A percentile compares a stretch with the other conserved stretches of the same genome.
Conservation (phyloP, 164 flowering plant species). For the Kalanchoe fedtschenkoi region DNA sequence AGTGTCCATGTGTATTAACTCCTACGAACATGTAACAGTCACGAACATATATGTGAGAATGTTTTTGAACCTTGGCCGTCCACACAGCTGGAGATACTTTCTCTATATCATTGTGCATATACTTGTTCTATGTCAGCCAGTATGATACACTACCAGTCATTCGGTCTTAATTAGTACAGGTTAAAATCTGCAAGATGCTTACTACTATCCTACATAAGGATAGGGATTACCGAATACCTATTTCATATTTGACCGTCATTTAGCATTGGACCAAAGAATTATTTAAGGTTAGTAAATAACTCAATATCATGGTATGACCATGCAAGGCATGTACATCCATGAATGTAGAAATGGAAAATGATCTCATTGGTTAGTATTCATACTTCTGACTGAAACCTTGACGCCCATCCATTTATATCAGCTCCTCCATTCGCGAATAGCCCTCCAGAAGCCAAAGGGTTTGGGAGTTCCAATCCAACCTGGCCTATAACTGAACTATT, state of each 20-base stretch:
- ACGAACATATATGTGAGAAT: not conserved
- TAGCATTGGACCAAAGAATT: conserved; percentile 16
- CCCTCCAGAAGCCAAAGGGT: conserved; percentile 94
- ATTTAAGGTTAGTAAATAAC: conserved; percentile 23
- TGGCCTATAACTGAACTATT: conserved; percentile 98
- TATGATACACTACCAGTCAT: not conserved
- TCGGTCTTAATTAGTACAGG: not conserved
- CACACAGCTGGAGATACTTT: not conserved
- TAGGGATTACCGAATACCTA: conserved; percentile 6
- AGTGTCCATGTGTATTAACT: not conserved
- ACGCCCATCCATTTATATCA: conserved; percentile 83
- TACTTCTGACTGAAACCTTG: conserved; percentile 98
- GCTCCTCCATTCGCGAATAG: conserved; percentile 92
- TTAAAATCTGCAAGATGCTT: not conserved
- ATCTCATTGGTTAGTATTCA: conserved; percentile 98
- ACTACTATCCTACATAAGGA: no score
- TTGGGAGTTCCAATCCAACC: conserved; percentile 97
- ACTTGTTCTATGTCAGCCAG: not conserved
- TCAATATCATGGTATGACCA: conserved; percentile 46
- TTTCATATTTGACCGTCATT: conserved; percentile 13
- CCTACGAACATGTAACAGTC: not conserved
- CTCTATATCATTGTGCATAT: no score
- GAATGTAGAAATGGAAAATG: conserved; percentile 57
- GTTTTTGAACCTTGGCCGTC: not conserved
- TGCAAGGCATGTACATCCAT: conserved; percentile 41